Base-by-base conservation (phyloP, 805 yeast genomes). In the Metschnikowia anglica region DNA sequence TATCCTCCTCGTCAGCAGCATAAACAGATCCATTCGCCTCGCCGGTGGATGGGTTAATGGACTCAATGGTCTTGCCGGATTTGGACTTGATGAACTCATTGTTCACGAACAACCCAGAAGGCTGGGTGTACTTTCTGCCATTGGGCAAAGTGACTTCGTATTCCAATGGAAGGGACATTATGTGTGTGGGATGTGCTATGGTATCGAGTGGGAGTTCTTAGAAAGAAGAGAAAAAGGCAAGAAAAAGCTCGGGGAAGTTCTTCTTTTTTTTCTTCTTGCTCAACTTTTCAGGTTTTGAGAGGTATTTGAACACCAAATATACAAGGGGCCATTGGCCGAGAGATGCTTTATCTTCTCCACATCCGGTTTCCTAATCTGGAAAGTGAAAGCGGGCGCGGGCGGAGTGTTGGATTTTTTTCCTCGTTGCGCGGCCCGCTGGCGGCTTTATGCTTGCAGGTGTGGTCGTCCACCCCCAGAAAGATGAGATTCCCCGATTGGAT, bases 61-160 rank as follows among this genome's bases (percentile, higher is more conserved):
- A 70, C 12, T 71, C 74, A 33, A 71, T 46, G 21, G 72, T 69
- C 37, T 58, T 54, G 13, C 53, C 55, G n/a, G 48, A 52, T 15
- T 39, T 42, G 20, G 54, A 42, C 41, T 51, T 46, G 42, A 53
- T 46, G 28, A 53, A 53, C 57, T 78, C 76, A 52, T 79, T 79
- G 61, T 77, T 71, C 55, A 79, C 78, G 60, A 78, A 81, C 47
- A 81, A 65, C 5, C 87, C 88, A n/a, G 79, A 46, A 28, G 85
- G 87, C 53, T 79, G 84, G 19, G 61, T 52, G 59, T 66, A 76
- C 37, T 68, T 70, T 36, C 59, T 53, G 38, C 83, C 83, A 30
- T 70, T 72, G 16, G 84, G 82, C 51, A 70, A 62, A 23, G 72
- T 65, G 38, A 72, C 63, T 37, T 66, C 67, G 56, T 60, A 58